These are phyloP conservation scores for Ochetophila trinervis DNA, from an alignment of 306 rosid species.

Conservation along the genomic window DNA sequence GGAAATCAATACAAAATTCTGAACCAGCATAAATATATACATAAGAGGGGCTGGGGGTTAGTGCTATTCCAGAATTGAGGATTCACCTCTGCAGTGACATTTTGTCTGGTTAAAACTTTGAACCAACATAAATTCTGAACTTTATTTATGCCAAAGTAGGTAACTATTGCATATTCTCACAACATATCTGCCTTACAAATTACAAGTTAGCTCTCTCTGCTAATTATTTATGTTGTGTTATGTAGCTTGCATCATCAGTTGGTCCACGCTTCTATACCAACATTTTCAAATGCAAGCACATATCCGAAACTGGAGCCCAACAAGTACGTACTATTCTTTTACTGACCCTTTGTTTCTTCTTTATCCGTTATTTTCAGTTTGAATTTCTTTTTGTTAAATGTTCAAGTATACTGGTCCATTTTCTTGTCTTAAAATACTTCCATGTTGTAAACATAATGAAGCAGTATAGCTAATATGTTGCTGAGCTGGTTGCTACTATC, in stretches of 20 bases:
- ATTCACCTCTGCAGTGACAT: background rate
- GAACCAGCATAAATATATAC: too few species aligned
- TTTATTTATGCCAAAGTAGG: background rate
- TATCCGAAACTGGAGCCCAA: conserved; percentile 99
- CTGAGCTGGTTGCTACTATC: background rate
- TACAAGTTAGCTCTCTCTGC: conserved; percentile 12
- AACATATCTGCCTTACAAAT: conserved; percentile 10
- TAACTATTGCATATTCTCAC: background rate
- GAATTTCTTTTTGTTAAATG: background rate
- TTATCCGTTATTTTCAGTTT: conserved; percentile 13
- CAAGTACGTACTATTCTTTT: conserved; percentile 52
- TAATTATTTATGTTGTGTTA: conserved; percentile 22
- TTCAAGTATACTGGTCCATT: background rate
- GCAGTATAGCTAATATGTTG: background rate
- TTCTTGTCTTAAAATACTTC: background rate
- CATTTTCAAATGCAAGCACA: conserved; percentile 97
- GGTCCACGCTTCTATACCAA: conserved; percentile 94
- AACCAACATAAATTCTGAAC: background rate
- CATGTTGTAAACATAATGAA: too few species aligned
- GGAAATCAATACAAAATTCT: too few species aligned
- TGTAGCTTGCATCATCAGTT: conserved; percentile 96
- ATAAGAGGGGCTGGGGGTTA: too few species aligned
- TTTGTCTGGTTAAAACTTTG: background rate
- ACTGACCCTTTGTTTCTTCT: conserved; percentile 7
- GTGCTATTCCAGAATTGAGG: too few species aligned